phyloP scores from a whole-genome alignment of 192 early-diverging fungal genomes.

The Backusella morwellensis region DNA sequence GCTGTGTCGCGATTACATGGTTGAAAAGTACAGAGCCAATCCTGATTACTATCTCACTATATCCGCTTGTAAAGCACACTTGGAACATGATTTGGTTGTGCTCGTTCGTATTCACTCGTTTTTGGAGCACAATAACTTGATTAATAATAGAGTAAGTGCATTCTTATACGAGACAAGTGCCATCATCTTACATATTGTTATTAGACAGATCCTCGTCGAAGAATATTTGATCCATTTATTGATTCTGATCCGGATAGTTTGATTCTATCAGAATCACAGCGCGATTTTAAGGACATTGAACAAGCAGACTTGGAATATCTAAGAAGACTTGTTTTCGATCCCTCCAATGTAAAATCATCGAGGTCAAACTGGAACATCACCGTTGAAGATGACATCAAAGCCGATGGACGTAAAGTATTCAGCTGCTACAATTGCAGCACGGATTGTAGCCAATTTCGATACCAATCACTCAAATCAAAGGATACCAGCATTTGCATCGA shows the following conservation, averaged over 20 bases:
- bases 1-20: conserved; percentile 92
- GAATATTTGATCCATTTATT: conserved; percentile 89
- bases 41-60: conserved; percentile 93
- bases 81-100: conserved; percentile 91
- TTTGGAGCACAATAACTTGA: conserved; percentile 92
- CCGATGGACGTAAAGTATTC: conserved; percentile 47
- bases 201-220: conserved; percentile 88
- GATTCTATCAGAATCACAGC: conserved; percentile 57
- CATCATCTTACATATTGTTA: neutral
- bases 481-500: conserved; percentile 79
- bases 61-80: conserved; percentile 88
- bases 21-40: conserved; percentile 92
- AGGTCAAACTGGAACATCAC: conserved; percentile 18
- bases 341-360: conserved; percentile 42
- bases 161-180: neutral
- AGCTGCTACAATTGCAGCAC: conserved; percentile 83
- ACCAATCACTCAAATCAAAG: conserved; percentile 75
- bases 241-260: conserved; percentile 87
- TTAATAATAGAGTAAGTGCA: conserved; percentile 86
- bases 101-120: conserved; percentile 95
- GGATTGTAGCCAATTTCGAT: conserved; percentile 76
- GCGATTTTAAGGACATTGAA: conserved; percentile 13
- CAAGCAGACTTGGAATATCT: conserved; percentile 21
- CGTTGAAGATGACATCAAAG: conserved; percentile 37
- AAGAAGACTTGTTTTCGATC: conserved; percentile 35